Evolutionary conservation across 2,329 filamentous ascomycete genomes (phyloP).

Genomic region (Exophiala viscosa): DNA sequence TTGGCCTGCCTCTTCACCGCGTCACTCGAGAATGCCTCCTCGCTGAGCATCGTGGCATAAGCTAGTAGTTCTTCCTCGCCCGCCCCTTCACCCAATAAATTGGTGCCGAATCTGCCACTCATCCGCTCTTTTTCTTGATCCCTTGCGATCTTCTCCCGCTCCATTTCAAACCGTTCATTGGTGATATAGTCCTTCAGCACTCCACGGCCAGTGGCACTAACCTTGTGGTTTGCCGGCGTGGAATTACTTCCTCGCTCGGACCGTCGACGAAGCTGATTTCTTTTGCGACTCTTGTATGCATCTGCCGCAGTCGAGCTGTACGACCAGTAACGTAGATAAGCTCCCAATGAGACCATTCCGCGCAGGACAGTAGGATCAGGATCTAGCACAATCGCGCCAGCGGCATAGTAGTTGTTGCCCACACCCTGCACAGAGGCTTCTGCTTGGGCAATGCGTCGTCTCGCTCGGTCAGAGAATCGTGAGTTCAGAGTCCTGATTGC

Average conservation of each 20-base stretch:
- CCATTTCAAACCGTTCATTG: slow-evolving; percentile 77
- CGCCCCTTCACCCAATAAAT: slow-evolving; percentile 58
- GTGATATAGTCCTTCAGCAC: slow-evolving; percentile 78
- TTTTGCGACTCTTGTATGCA: slow-evolving; percentile 71
- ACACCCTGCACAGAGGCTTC: slow-evolving; percentile 64
- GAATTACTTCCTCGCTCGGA: slow-evolving; percentile 62
- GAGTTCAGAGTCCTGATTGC: slow-evolving; percentile 85
- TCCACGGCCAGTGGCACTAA: slow-evolving; percentile 61
- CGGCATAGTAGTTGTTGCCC: slow-evolving; percentile 73
- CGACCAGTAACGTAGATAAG: slow-evolving; percentile 86
- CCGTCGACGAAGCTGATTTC: slow-evolving; percentile 62
- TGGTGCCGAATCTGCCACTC: slow-evolving; percentile 77
- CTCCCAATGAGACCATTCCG: slow-evolving; percentile 82
- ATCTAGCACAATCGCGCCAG: slow-evolving; percentile 79
- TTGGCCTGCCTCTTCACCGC: slow-evolving; percentile 45
- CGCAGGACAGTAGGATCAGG: slow-evolving; percentile 81
- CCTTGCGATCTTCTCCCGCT: slow-evolving; percentile 65
- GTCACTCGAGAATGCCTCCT: slow-evolving; percentile 55
- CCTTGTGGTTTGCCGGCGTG: slow-evolving; percentile 51
- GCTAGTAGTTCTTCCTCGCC: slow-evolving; percentile 61
- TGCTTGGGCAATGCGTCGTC: slow-evolving; percentile 67
- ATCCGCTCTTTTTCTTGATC: slow-evolving; percentile 67
- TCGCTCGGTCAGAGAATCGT: slow-evolving; percentile 74
- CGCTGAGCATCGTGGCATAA: slow-evolving; percentile 60
- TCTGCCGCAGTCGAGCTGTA: slow-evolving; percentile 78